Evolutionary conservation across 331 rosid genomes (phyloP).

Genomic region (Malus hybrid): DNA sequence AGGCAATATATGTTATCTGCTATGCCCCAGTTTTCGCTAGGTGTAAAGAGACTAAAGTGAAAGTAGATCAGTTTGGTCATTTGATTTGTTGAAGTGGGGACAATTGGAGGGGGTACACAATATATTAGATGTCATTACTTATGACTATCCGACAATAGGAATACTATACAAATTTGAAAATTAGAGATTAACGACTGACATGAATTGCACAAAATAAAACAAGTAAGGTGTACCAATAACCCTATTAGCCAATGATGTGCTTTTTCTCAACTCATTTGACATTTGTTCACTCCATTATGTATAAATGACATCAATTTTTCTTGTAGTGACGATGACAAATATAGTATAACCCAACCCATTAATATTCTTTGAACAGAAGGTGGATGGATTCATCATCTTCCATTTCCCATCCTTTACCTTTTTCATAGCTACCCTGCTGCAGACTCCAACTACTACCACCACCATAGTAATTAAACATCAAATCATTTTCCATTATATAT

Average conservation of each 20-base stretch:
- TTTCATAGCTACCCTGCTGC: neutral
- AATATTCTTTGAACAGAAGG: neutral
- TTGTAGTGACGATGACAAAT: too few species aligned
- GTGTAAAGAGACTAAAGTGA: neutral
- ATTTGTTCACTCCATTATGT: too few species aligned
- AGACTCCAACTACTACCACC: conserved; percentile 1
- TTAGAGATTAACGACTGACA: too few species aligned
- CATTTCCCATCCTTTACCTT: neutral
- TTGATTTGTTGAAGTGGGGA: neutral
- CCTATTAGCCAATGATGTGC: too few species aligned
- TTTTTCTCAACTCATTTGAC: neutral
- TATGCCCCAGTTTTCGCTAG: neutral
- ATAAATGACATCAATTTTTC: neutral
- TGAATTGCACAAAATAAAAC: too few species aligned
- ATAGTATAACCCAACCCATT: neutral
- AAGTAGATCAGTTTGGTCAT: neutral
- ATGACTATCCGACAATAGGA: neutral
- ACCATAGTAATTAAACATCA: neutral
- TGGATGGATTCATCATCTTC: neutral
- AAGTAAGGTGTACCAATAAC: neutral
- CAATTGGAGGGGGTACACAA: neutral
- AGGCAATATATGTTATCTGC: neutral
- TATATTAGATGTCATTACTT: neutral
- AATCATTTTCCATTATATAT: neutral
- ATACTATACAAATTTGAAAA: neutral